phyloP scores from a whole-genome alignment of 1,284 basidiomycete genomes.

The Cronartium quercuum region DNA sequence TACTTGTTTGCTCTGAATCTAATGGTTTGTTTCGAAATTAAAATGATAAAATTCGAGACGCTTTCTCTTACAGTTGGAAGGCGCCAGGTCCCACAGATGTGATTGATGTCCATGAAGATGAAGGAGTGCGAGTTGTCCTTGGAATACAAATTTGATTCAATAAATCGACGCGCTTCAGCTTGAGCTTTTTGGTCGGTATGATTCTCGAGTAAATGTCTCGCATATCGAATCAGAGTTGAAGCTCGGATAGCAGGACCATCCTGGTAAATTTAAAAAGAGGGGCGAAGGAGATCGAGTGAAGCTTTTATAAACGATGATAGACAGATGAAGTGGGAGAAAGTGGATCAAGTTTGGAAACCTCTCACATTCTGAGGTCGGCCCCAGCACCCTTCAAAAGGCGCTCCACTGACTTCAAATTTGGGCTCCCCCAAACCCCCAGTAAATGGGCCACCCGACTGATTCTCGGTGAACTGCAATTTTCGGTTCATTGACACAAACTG shows the following conservation, averaged over 20 bases:
- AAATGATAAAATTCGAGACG: background rate
- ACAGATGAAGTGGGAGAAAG: background rate
- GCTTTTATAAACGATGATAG: no score
- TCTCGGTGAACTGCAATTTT: constrained; percentile 50
- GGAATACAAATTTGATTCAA: constrained; percentile 6
- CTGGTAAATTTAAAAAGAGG: constrained; percentile 5
- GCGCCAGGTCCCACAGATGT: constrained; percentile 39
- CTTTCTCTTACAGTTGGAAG: constrained; percentile 17
- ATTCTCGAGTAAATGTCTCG: constrained; percentile 33
- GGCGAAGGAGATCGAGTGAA: background rate
- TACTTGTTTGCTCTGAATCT: no score
- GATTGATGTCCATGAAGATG: constrained; percentile 41
- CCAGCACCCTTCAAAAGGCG: constrained; percentile 51
- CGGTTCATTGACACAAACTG: constrained; percentile 48
- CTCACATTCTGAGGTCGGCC: constrained; percentile 52
- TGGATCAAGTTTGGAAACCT: background rate
- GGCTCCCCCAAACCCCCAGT: constrained; percentile 56
- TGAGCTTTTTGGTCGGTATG: constrained; percentile 5
- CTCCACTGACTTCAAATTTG: constrained; percentile 53
- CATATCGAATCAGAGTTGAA: constrained; percentile 34
- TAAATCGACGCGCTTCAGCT: background rate
- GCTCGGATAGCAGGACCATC: constrained; percentile 42
- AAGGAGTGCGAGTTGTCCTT: constrained; percentile 9
- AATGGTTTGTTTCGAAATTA: background rate
- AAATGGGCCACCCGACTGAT: constrained; percentile 51